Base-by-base conservation (phyloP, 2,329 filamentous ascomycete species). In the Penicillium aurantiogriseum region DNA sequence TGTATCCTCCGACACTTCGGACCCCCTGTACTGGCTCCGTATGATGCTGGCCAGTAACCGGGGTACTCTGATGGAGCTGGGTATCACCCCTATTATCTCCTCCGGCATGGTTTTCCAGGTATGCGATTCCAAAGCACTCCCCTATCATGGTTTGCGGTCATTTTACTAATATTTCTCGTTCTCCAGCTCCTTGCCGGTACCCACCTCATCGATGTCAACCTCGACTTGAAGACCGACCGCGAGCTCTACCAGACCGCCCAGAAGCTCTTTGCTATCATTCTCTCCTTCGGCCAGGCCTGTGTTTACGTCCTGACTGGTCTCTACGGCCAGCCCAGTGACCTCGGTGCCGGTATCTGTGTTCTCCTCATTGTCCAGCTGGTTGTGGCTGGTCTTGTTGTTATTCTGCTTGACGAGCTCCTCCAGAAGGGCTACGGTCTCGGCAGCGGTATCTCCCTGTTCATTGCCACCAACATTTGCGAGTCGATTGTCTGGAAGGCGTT, bases 401-500 rank as follows among this genome's bases (percentile, higher is more conserved):
- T 99, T 78, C 90, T 99, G 59, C 90, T 99, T 58, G 94, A 99
- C 73, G 94, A 99, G 85, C 88, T 99, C 60, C 89, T 99, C 71
- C 95, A 99, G 83, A 99, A 99, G 87, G 94, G 94, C 68, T 99
- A 99, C 74, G 94, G 94, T 79, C 89, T 99, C 65, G 94, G 94
- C 79, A 96, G 91, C 75, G 94, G 94, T 81, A 99, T 99, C 77
- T 97, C 93, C 47, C 90, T 99, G 64, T 99, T 99, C 85, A 99
- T 99, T 76, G 94, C 94, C 67, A 99, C 94, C 83, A 97, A 97
- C 86, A 97, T 99, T 74, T 99, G 94, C 90, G 94, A 99, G 84
- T 97, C 93, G 57, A 99, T 99, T 78, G 90, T 99, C 82, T 99
- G 94, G 94, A 97, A 97, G 85, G 94, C 95, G 51, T 97, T 99